phyloP scores from a whole-genome alignment of 2,329 filamentous ascomycete species.

The Arachnopeziza araneosa region DNA sequence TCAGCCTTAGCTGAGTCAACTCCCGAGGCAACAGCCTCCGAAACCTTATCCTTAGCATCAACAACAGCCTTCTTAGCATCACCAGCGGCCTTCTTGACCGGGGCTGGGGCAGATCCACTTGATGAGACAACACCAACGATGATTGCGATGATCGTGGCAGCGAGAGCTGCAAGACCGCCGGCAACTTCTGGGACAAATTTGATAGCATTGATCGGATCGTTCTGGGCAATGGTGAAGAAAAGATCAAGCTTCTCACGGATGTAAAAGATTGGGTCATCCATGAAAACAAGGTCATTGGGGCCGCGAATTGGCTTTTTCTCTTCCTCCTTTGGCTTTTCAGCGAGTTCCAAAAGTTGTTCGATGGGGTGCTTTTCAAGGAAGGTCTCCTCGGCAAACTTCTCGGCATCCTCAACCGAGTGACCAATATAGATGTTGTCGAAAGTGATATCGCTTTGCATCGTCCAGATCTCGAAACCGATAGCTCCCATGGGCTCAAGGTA shows the following conservation, averaged over 20 bases:
- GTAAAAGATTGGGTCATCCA: constrained; percentile 82
- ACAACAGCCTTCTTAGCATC: constrained; percentile 65
- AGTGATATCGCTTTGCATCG: constrained; percentile 97
- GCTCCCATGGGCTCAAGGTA: constrained; percentile 98
- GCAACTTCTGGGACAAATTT: constrained; percentile 90
- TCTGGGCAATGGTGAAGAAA: constrained; percentile 77
- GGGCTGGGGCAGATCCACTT: constrained; percentile 59
- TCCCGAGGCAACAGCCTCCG: constrained; percentile 52
- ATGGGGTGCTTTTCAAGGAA: constrained; percentile 82
- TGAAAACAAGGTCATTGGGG: constrained; percentile 76
- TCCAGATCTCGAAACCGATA: constrained; percentile 98
- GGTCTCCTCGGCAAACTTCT: constrained; percentile 81
- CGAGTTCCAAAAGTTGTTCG: constrained; percentile 76
- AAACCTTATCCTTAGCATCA: constrained; percentile 69
- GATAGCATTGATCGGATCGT: constrained; percentile 75
- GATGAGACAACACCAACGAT: constrained; percentile 61
- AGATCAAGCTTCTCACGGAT: constrained; percentile 89
- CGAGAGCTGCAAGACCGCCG: constrained; percentile 66
- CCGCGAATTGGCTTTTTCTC: constrained; percentile 57
- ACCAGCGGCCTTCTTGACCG: constrained; percentile 65
- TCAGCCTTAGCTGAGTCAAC: constrained; percentile 67
- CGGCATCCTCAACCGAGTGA: constrained; percentile 89
- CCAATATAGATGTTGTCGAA: constrained; percentile 99
- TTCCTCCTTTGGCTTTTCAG: constrained; percentile 69
- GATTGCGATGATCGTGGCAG: constrained; percentile 65